Evolutionary conservation across 371 early-diverging fungal genomes (phyloP), one percentile per base, ranked within the genome.

Genomic region (Mucor velutinosus): DNA sequence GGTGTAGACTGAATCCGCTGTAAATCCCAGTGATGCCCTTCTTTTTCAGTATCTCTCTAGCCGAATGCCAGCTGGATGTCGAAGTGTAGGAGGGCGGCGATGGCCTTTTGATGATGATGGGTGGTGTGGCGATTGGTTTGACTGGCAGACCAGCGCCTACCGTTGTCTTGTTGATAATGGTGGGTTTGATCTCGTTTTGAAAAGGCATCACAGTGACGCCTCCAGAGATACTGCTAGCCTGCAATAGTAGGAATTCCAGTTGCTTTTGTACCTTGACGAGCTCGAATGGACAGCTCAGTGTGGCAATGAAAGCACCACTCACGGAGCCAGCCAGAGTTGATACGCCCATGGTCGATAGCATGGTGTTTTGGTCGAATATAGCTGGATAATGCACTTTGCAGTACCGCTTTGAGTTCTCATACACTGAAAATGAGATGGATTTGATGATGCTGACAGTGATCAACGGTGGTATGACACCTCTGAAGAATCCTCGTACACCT

Each of bases 191-290:
- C 47, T 15, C 66, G 39, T 60, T 53, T n/a, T 35, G 66, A 3
- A 60, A 59, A n/a, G 75, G 73, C 35, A 80, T 74, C 8, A 78
- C 76, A 25, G 79, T 76, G 7, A 69, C 77, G 14, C 84, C 84
- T 35, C 81, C 78, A 12, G 84, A 78, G 49, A 83, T 77, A 71
- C 84, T 83, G 45, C 80, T 81, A 57, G 84, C 86, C 60, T 82
- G 81, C 76, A 93, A 67, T 65, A 78, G 56, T 43, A 93, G 66
- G 33, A 80, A 80, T 39, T 93, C 87, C 17, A 94, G 74, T 67
- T 94, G 94, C 64, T 88, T 85, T 72, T 93, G 94, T 23, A 94
- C 86, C 71, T 94, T 94, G 62, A 94, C 87, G 23, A 93, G 74
- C 66, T 94, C 94, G 66, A 94, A 77, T 8, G 94, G 94, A 67